Conservation (phyloP, 1,284 basidiomycete species). For the Moesziomyces parantarcticus region DNA sequence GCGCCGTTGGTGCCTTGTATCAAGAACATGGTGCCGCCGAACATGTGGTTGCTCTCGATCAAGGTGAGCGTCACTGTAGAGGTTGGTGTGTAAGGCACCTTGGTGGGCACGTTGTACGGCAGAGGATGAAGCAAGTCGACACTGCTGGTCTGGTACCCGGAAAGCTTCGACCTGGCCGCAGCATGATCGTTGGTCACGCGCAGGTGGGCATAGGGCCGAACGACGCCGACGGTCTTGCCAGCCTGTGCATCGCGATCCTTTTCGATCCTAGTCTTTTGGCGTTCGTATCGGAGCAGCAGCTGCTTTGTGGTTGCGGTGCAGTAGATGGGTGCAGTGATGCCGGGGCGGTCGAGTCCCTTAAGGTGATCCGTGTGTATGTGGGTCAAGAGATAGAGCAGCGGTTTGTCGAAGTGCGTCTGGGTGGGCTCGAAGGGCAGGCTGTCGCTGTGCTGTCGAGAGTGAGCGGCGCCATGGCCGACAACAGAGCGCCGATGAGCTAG, state of each 20-base stretch:
- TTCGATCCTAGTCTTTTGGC: slow-evolving; percentile 44
- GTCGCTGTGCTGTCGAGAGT: neutral
- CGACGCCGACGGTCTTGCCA: slow-evolving; percentile 19
- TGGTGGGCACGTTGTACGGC: slow-evolving; percentile 74
- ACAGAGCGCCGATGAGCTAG: slow-evolving; percentile 28
- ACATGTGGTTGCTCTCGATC: slow-evolving; percentile 92
- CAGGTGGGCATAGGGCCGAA: slow-evolving; percentile 51
- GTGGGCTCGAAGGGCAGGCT: slow-evolving; percentile 20
- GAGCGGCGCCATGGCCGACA: neutral
- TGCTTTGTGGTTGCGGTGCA: slow-evolving; percentile 54
- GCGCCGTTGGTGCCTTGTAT: slow-evolving; percentile 79
- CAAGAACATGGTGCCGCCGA: slow-evolving; percentile 91
- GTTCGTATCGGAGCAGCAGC: slow-evolving; percentile 56
- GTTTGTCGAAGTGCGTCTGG: slow-evolving; percentile 45
- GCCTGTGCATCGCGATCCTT: slow-evolving; percentile 22
- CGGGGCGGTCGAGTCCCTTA: slow-evolving; percentile 51
- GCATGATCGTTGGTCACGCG: slow-evolving; percentile 39
- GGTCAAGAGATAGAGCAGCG: slow-evolving; percentile 57
- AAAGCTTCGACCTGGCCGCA: slow-evolving; percentile 19
- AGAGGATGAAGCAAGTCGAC: slow-evolving; percentile 47
- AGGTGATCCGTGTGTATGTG: slow-evolving; percentile 66
- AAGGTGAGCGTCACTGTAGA: slow-evolving; percentile 77
- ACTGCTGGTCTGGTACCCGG: slow-evolving; percentile 21
- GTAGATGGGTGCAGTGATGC: slow-evolving; percentile 52
- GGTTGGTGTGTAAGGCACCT: slow-evolving; percentile 74